Evolutionary conservation across 805 yeast species (phyloP).

Genomic region (Monosporozyma yasuniensis): DNA sequence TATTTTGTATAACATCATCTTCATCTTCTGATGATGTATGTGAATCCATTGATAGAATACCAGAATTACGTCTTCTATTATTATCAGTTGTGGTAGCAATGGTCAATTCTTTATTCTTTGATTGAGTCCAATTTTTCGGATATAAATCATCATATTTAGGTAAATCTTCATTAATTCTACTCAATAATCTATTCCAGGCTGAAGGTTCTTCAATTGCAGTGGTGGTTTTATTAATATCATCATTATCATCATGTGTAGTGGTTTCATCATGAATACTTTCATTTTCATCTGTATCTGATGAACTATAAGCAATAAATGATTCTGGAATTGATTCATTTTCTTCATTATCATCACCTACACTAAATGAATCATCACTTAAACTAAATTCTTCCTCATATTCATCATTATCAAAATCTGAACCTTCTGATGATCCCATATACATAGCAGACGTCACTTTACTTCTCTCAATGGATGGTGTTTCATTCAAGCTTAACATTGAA

Average conservation of each 20-base stretch:
- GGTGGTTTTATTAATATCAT: neutral
- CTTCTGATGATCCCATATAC: neutral
- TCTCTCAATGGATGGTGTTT: neutral
- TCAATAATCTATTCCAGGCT: conserved; percentile 33
- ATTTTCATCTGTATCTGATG: neutral
- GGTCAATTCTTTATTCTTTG: neutral
- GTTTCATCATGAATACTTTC: neutral
- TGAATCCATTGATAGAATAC: conserved; percentile 10
- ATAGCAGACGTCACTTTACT: neutral
- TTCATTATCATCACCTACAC: neutral
- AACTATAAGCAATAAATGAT: neutral
- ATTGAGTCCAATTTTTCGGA: conserved; percentile 32
- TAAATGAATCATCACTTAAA: conserved; percentile 4
- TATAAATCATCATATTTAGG: conserved; percentile 72
- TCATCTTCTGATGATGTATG: conserved; percentile 28
- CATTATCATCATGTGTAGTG: too few species aligned
- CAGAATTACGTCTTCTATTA: neutral
- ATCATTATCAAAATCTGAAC: neutral
- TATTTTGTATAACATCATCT: conserved; percentile 29
- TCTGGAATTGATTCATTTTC: neutral
- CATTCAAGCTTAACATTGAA: conserved; percentile 8
- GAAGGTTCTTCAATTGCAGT: conserved; percentile 18
- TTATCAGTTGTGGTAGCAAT: neutral
- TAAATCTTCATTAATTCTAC: conserved; percentile 38
- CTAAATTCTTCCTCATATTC: conserved; percentile 14